Conservation (phyloP, 768 basidiomycete species). For the Paxillus rubicundulus region DNA sequence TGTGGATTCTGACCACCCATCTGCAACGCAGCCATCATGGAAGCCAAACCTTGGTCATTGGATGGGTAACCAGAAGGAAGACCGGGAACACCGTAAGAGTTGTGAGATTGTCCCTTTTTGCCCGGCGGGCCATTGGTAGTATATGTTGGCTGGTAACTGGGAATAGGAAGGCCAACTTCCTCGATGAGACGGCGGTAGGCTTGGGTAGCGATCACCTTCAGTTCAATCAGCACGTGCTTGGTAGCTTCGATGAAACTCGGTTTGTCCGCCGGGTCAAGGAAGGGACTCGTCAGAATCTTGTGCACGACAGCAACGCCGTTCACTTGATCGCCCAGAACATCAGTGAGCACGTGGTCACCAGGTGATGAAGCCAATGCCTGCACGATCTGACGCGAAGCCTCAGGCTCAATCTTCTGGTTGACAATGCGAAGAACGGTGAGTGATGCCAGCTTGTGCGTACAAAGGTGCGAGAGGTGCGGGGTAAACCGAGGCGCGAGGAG, state of each 20-base stretch:
- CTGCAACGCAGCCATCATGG: slow-evolving; percentile 91
- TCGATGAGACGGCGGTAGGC: slow-evolving; percentile 92
- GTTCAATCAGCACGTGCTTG: slow-evolving; percentile 83
- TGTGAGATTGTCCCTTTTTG: slow-evolving; percentile 56
- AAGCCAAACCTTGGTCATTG: slow-evolving; percentile 81
- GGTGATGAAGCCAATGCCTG: slow-evolving; percentile 89
- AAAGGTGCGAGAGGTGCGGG: slow-evolving; percentile 93
- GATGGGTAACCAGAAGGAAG: slow-evolving; percentile 77
- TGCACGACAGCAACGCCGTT: slow-evolving; percentile 92
- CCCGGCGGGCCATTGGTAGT: slow-evolving; percentile 55
- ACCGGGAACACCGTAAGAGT: slow-evolving; percentile 66
- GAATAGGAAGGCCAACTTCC: slow-evolving; percentile 89
- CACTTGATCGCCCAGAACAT: slow-evolving; percentile 94
- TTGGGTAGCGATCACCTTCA: slow-evolving; percentile 93
- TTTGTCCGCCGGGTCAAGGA: slow-evolving; percentile 72
- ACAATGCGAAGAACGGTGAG: slow-evolving; percentile 93
- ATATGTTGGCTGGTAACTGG: slow-evolving; percentile 82
- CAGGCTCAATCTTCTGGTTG: slow-evolving; percentile 92
- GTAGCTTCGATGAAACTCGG: slow-evolving; percentile 77
- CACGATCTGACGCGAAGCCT: slow-evolving; percentile 83
- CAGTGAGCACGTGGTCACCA: slow-evolving; percentile 86
- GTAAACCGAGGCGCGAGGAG: slow-evolving; percentile 94
- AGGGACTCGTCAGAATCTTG: slow-evolving; percentile 87
- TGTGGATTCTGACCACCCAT: slow-evolving; percentile 88
- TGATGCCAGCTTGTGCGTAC: slow-evolving; percentile 96